Conservation (phyloP, 2,329 filamentous ascomycete genomes). For the Clarireedia homoeocarpa region DNA sequence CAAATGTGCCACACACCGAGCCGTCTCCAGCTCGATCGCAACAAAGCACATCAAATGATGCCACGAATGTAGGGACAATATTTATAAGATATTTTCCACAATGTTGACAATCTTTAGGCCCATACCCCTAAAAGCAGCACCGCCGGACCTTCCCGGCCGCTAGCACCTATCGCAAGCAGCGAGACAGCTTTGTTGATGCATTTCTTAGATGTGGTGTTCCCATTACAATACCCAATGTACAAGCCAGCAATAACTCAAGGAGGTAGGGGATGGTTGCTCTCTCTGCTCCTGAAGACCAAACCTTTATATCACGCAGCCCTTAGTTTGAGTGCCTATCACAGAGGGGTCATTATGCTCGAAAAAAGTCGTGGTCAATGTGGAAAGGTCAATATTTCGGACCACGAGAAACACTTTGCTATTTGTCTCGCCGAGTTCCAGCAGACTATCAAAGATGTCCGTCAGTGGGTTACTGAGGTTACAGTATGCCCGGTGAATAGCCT, state of each 20-base stretch:
- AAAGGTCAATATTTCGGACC: constrained; percentile 10
- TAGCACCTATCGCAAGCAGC: constrained; percentile 32
- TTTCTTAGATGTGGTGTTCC: constrained; percentile 55
- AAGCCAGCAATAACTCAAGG: constrained; percentile 45
- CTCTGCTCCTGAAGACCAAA: constrained; percentile 46
- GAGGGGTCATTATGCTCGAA: constrained; percentile 29
- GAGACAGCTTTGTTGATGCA: constrained; percentile 41
- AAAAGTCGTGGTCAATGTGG: constrained; percentile 7
- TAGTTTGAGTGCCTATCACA: constrained; percentile 44
- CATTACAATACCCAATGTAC: constrained; percentile 57
- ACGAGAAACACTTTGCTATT: constrained; percentile 26
- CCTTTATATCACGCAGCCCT: constrained; percentile 50
- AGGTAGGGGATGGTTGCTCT: constrained; percentile 51
- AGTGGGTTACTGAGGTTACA: neutral
- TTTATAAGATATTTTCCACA: neutral
- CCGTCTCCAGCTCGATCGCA: neutral
- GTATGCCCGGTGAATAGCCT: constrained; percentile 17
- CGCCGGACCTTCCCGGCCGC: constrained; percentile 8
- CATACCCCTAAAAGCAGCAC: neutral
- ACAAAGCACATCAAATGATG: neutral
- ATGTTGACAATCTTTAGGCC: neutral
- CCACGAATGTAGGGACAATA: neutral
- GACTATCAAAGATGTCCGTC: constrained; percentile 25
- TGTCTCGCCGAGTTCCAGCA: constrained; percentile 11
- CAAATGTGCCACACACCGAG: neutral